Conservation (phyloP, 805 yeast species). For the Candida sithepensis region DNA sequence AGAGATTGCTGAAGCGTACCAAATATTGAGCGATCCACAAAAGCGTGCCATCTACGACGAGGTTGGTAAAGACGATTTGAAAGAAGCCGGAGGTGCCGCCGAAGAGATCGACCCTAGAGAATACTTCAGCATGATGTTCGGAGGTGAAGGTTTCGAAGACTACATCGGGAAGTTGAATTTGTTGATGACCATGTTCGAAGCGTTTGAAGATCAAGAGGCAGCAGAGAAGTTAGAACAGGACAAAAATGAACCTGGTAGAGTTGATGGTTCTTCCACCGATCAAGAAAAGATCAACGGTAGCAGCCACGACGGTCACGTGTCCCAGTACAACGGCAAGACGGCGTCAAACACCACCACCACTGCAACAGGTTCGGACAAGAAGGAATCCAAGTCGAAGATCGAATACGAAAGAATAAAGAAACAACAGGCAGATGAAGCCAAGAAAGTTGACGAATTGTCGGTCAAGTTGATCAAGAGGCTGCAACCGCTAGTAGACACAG, state of each 20-base stretch:
- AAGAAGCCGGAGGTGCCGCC: slow-evolving; percentile 47
- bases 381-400: slow-evolving; percentile 12
- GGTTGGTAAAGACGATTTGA: slow-evolving; percentile 61
- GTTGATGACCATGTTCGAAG: slow-evolving; percentile 62
- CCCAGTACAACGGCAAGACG: not conserved
- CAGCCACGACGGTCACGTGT: not conserved
- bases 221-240: slow-evolving; percentile 28
- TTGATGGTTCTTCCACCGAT: slow-evolving; percentile 7
- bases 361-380: slow-evolving; percentile 6
- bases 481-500: slow-evolving; percentile 37
- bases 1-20: slow-evolving; percentile 66
- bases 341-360: slow-evolving; percentile 3
- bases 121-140: slow-evolving; percentile 69
- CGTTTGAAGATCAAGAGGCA: slow-evolving; percentile 26
- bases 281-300: not conserved
- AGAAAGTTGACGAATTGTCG: slow-evolving; percentile 54
- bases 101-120: slow-evolving; percentile 72
- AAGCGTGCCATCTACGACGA: slow-evolving; percentile 68
- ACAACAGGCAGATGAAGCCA: slow-evolving; percentile 33
- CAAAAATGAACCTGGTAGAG: not conserved
- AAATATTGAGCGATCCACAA: slow-evolving; percentile 63
- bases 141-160: slow-evolving; percentile 83
- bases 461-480: slow-evolving; percentile 44
- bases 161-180: slow-evolving; percentile 88
- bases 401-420: slow-evolving; percentile 27